Percentiles rank a stretch among this genome's conserved stretches.
Evolutionary conservation across 305 asterid genomes (phyloP).

Genomic region (Petunia hybrid): DNA sequence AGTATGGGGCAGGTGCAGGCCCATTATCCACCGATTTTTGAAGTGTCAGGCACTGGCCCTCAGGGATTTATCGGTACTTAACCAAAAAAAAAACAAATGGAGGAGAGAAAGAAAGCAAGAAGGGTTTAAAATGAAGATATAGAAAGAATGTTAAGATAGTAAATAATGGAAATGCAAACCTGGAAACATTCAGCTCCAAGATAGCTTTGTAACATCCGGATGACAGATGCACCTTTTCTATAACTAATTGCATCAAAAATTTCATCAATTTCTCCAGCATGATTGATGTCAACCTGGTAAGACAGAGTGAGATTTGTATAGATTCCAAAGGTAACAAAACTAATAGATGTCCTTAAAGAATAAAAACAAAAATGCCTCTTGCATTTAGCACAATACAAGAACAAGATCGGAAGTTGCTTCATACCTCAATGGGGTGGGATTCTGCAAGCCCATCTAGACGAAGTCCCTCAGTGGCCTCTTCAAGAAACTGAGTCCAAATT

Average conservation of each 20-base stretch:
- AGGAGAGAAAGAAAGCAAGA: not conserved
- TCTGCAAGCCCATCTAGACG: slow-evolving; percentile 95
- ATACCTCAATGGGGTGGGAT: slow-evolving; percentile 97
- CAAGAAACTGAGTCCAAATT: slow-evolving; percentile 97
- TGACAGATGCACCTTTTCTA: slow-evolving; percentile 97
- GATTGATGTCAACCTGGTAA: slow-evolving; percentile 89
- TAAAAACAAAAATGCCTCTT: not conserved
- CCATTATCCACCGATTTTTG: too few species aligned
- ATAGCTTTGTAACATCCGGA: slow-evolving; percentile 95
- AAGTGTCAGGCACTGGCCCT: too few species aligned
- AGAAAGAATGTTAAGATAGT: not conserved
- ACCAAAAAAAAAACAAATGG: not conserved
- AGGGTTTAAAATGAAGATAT: slow-evolving; percentile 16
- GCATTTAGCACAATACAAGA: slow-evolving; percentile 26
- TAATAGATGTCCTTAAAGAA: slow-evolving; percentile 20
- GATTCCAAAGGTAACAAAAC: slow-evolving; percentile 22
- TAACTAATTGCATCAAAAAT: slow-evolving; percentile 97
- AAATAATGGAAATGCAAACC: slow-evolving; percentile 48
- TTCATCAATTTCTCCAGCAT: slow-evolving; percentile 94
- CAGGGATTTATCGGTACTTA: too few species aligned
- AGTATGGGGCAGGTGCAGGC: too few species aligned
- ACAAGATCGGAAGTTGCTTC: not conserved
- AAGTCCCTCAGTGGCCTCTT: slow-evolving; percentile 91
- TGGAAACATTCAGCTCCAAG: slow-evolving; percentile 94
- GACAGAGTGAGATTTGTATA: slow-evolving; percentile 37